Percentiles rank a stretch among this genome's conserved stretches.
These are phyloP conservation scores for Trichosanthes truncata DNA, from an alignment of 306 rosid species.

Conservation along the genomic window DNA sequence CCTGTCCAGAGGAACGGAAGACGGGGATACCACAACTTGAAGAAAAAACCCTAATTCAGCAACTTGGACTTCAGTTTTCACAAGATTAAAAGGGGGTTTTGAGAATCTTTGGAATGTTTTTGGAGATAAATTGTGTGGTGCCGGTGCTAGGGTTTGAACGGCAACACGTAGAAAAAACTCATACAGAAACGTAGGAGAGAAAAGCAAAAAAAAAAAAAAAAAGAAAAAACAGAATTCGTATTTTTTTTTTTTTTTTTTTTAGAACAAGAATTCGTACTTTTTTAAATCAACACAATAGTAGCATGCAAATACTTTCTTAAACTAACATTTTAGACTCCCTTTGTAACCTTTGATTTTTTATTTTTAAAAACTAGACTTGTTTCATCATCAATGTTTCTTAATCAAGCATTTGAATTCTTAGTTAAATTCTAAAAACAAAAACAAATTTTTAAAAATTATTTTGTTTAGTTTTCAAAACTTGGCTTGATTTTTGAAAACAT, in stretches of 20 bases:
- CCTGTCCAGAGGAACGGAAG: not conserved
- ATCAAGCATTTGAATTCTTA: too few species aligned
- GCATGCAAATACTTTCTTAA: too few species aligned
- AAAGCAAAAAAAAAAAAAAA: too few species aligned
- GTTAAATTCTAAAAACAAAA: too few species aligned
- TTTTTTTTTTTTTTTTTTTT: too few species aligned
- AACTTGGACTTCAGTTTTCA: not conserved
- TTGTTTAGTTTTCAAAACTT: too few species aligned
- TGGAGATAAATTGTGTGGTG: not conserved
- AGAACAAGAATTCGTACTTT: not conserved
- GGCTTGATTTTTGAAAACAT: too few species aligned
- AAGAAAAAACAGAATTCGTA: not conserved
- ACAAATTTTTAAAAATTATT: too few species aligned
- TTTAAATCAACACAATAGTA: not conserved
- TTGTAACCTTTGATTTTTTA: too few species aligned
- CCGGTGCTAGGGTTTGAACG: not conserved
- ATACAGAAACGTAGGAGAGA: not conserved
- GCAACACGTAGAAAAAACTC: not conserved
- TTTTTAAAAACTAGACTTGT: too few species aligned
- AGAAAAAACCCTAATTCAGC: not conserved
- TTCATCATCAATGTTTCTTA: too few species aligned
- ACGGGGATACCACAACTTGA: not conserved
- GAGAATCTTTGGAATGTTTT: not conserved
- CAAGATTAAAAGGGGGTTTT: not conserved
- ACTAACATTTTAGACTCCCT: too few species aligned